Conservation (phyloP, 2,329 filamentous ascomycete genomes). For the Didymella keratinophila region DNA sequence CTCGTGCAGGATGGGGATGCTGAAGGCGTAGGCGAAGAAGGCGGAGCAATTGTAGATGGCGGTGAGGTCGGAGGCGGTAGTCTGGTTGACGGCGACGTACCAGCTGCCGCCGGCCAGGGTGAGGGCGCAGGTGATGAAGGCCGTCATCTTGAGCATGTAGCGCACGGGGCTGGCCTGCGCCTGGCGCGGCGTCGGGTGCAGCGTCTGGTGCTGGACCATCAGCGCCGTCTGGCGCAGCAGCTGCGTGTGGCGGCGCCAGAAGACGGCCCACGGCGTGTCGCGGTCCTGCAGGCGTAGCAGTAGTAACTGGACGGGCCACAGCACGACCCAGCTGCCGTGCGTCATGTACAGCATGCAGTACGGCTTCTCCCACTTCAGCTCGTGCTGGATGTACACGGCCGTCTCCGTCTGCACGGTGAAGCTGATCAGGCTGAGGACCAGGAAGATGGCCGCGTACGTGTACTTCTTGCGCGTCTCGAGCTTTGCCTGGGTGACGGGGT, state of each 20-base stretch:
- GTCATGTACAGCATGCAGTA: conserved; percentile 99
- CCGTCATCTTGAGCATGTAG: conserved; percentile 82
- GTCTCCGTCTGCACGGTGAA: conserved; percentile 97
- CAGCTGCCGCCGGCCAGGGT: conserved; percentile 92
- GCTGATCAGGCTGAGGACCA: conserved; percentile 81
- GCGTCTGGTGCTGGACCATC: conserved; percentile 84
- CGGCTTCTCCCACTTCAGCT: conserved; percentile 95
- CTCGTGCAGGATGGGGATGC: conserved; percentile 86
- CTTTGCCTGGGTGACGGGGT: conserved; percentile 70
- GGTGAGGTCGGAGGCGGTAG: conserved; percentile 90
- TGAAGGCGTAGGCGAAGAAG: conserved; percentile 98
- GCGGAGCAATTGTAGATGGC: conserved; percentile 99
- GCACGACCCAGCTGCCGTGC: conserved; percentile 88
- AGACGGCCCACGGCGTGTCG: conserved; percentile 78
- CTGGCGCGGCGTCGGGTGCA: conserved; percentile 66
- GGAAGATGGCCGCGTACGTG: conserved; percentile 83
- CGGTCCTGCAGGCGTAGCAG: conserved; percentile 82
- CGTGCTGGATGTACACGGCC: conserved; percentile 91
- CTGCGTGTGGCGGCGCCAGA: conserved; percentile 79
- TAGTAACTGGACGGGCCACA: conserved; percentile 86
- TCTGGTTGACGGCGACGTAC: conserved; percentile 95
- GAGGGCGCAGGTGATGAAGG: conserved; percentile 81
- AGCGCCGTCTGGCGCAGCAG: conserved; percentile 72
- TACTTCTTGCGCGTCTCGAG: conserved; percentile 81
- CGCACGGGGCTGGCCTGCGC: conserved; percentile 63